Evolutionary conservation across 108 stramenopile genomes (phyloP), one percentile per base, ranked within the genome.

Genomic region (Skeletonema menzelii): DNA sequence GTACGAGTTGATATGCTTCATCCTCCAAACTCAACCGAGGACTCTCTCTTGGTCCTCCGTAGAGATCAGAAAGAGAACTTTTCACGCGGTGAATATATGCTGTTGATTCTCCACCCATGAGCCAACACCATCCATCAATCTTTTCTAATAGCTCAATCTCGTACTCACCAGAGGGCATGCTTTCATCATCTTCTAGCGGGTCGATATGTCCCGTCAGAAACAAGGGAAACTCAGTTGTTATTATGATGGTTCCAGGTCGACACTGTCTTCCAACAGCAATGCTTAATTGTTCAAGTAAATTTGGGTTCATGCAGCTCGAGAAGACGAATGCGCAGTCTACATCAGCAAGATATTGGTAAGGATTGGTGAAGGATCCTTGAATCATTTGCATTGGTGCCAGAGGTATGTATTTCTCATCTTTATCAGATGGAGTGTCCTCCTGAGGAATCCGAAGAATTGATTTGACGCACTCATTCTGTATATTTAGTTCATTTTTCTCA

Each of bases 331-430:
- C 69, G 66, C 80, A 80, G 67, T 93, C 87, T 14, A 84, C 79
- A 67, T 93, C 86, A n/a, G 85, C 88, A 63, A 88, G 80, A 53
- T 88, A 89, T 59, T 78, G 67, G 46, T 91, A 89, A 0, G 86
- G 87, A 73, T 91, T 84, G 10, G 82, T 75, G 74, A 93, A 93
- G 2, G 89, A 89, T 15, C 92, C 92, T 55, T 87, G 87, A 5
- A 69, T 70, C 13, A 93, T 73, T 60, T 80, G 47, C 13, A 90
- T 71, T 8, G 89, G 89, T 53, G 89, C 87, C 38, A 92, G 19
- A 85, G 40, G 44, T 24, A 13, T 26, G 17, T 63, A 6, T 11
- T 26, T 34, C 22, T 32, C 58, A 20, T 37, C 37, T 27, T 42
- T 27, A 56, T 68, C 27, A 44, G 17, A 44, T 67, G 67, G 35